Evolutionary conservation across 768 basidiomycete genomes (phyloP).

Genomic region (Pleurotus salmoneostramineus): DNA sequence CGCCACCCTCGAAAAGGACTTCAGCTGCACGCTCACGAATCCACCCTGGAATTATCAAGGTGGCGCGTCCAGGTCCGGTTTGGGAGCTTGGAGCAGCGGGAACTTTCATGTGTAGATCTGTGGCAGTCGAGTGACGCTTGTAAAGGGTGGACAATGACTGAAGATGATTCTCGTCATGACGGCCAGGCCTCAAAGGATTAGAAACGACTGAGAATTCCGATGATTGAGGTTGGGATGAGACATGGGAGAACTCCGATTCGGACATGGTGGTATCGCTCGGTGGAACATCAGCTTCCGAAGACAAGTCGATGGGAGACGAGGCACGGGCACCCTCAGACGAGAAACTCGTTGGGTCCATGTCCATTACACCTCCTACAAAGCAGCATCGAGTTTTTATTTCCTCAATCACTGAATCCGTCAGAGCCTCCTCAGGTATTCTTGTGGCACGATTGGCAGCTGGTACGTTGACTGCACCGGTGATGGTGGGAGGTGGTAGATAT

Average conservation of each 20-base stretch:
- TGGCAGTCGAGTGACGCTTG: constrained; percentile 72
- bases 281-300: constrained; percentile 37
- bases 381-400: constrained; percentile 88
- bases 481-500: constrained; percentile 76
- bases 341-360: constrained; percentile 17
- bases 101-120: constrained; percentile 67
- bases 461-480: constrained; percentile 60
- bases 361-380: constrained; percentile 72
- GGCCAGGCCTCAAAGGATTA: constrained; percentile 30
- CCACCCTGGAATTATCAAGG: constrained; percentile 90
- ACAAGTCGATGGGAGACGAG: constrained; percentile 26
- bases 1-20: constrained; percentile 85
- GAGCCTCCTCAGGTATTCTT: constrained; percentile 73
- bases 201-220: constrained; percentile 61
- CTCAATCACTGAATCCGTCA: constrained; percentile 80
- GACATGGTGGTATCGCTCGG: constrained; percentile 58
- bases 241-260: constrained; percentile 63
- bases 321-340: constrained; percentile 28
- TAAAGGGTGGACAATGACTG: constrained; percentile 71
- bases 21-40: constrained; percentile 89
- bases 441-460: constrained; percentile 59
- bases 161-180: constrained; percentile 44
- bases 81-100: constrained; percentile 64
- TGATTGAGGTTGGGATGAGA: constrained; percentile 45
- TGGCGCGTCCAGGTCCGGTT: constrained; percentile 70